A percentile compares a stretch with the other conserved stretches of the same genome.
phyloP scores from a whole-genome alignment of 805 yeast genomes.

The Cyberlindnera lachancei region DNA sequence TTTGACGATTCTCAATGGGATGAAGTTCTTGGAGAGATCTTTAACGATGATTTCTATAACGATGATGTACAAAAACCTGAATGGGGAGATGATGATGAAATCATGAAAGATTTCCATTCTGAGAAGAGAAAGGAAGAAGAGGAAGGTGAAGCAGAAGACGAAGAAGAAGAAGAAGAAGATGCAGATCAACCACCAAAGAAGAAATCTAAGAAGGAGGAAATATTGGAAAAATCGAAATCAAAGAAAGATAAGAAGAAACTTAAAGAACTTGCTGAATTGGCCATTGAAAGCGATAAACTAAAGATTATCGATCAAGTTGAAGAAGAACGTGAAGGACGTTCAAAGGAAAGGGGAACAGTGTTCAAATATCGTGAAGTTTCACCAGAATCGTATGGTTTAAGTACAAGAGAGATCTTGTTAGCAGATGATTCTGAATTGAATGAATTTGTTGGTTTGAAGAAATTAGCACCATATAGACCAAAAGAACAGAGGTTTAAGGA shows the following conservation, averaged over 20 bases:
- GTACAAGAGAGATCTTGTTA: slow-evolving; percentile 76
- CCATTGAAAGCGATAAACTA: slow-evolving; percentile 68
- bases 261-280: slow-evolving; percentile 61
- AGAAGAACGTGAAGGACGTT: slow-evolving; percentile 53
- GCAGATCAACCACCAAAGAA: slow-evolving; percentile 26
- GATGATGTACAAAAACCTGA: slow-evolving; percentile 51
- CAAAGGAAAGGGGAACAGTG: slow-evolving; percentile 36
- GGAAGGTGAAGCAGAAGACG: slow-evolving; percentile 23
- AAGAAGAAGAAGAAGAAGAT: slow-evolving; percentile 32
- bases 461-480: slow-evolving; percentile 87
- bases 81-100: slow-evolving; percentile 56
- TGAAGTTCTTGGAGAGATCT: slow-evolving; percentile 70
- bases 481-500: slow-evolving; percentile 67
- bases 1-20: slow-evolving; percentile 93
- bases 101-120: slow-evolving; percentile 36
- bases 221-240: slow-evolving; percentile 46
- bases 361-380: slow-evolving; percentile 92
- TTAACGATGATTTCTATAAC: slow-evolving; percentile 77
- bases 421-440: slow-evolving; percentile 88
- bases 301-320: slow-evolving; percentile 64
- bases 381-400: slow-evolving; percentile 85
- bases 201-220: slow-evolving; percentile 46
- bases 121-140: slow-evolving; percentile 34
- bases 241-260: slow-evolving; percentile 58
- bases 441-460: slow-evolving; percentile 79